Evolutionary conservation across 495 filamentous ascomycete species (phyloP).

Genomic region (Neurospora sp.): DNA sequence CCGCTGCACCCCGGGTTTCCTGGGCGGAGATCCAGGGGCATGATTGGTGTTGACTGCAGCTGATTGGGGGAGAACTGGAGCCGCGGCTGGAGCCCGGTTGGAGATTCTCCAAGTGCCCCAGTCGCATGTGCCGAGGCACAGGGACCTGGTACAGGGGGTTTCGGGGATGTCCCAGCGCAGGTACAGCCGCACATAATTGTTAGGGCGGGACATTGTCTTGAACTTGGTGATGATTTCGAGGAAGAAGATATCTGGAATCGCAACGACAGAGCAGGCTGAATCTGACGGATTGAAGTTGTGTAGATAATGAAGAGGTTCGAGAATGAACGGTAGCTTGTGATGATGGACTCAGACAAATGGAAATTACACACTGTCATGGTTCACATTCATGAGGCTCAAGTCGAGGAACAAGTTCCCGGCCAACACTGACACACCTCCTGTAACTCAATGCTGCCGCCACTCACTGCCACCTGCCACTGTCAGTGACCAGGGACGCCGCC

Average conservation of each 20-base stretch:
- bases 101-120: background rate
- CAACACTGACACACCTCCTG: background rate
- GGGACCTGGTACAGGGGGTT: background rate
- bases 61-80: background rate
- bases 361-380: background rate
- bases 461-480: background rate
- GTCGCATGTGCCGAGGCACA: conserved; percentile 30
- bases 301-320: background rate
- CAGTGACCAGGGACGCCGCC: background rate
- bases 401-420: no score
- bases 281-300: background rate
- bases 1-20: background rate
- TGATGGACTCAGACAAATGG: no score
- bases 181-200: background rate
- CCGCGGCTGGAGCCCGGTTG: no score
- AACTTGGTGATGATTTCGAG: no score
- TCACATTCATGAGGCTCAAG: background rate
- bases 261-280: accelerated
- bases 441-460: background rate
- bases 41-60: background rate
- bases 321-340: no score
- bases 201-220: background rate
- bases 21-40: background rate
- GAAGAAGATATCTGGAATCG: background rate
- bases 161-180: background rate